Conservation (phyloP, 768 basidiomycete genomes). For the Lyophyllum semitale region DNA sequence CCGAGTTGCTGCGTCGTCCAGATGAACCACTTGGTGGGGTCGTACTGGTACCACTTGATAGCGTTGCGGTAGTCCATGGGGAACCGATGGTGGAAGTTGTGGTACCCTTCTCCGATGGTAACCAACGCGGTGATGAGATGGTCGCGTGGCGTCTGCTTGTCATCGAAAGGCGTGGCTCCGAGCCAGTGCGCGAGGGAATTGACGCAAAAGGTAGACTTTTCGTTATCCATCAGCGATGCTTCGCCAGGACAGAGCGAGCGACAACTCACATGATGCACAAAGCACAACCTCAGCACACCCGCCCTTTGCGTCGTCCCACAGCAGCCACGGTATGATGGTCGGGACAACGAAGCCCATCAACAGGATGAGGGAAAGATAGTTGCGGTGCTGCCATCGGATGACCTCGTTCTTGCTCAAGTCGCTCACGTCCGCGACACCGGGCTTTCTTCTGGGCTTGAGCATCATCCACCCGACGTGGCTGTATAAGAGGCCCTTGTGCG, state of each 20-base stretch:
- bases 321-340: slow-evolving; percentile 72
- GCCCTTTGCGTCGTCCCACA: slow-evolving; percentile 89
- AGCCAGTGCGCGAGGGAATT: slow-evolving; percentile 98
- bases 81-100: slow-evolving; percentile 98
- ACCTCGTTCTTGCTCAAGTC: slow-evolving; percentile 81
- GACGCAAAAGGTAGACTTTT: slow-evolving; percentile 93
- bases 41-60: slow-evolving; percentile 93
- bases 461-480: slow-evolving; percentile 95
- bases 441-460: slow-evolving; percentile 84
- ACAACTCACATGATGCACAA: slow-evolving; percentile 84
- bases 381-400: slow-evolving; percentile 85
- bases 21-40: slow-evolving; percentile 94
- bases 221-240: background rate
- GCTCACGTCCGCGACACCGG: slow-evolving; percentile 87
- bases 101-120: slow-evolving; percentile 95
- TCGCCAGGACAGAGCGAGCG: slow-evolving; percentile 8
- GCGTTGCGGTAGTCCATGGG: slow-evolving; percentile 98
- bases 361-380: slow-evolving; percentile 73
- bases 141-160: slow-evolving; percentile 92
- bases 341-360: slow-evolving; percentile 74
- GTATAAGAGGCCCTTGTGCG: slow-evolving; percentile 84
- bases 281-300: slow-evolving; percentile 72
- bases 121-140: slow-evolving; percentile 87
- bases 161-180: slow-evolving; percentile 89
- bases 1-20: slow-evolving; percentile 58